Evolutionary conservation across 1,284 basidiomycete species (phyloP).

Genomic region (Tausonia pullulans): DNA sequence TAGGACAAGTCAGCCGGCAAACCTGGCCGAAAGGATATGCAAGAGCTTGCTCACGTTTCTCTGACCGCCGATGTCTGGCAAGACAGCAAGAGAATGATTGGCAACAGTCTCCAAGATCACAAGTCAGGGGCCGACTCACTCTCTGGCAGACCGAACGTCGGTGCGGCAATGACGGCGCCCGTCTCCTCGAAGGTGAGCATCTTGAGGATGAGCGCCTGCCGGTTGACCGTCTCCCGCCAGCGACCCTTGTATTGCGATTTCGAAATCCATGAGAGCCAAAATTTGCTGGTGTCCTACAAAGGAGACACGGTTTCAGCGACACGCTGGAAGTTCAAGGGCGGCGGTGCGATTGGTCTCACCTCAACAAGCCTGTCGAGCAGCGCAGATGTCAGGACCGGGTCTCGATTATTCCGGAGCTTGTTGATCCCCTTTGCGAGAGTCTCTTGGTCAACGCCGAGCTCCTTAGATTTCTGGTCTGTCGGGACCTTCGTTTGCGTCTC

Average conservation of each 20-base stretch:
- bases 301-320: too few relatives aligned
- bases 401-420: conserved; percentile 34
- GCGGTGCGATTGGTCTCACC: neutral
- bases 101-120: too few relatives aligned
- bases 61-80: conserved; percentile 55
- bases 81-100: too few relatives aligned
- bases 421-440: conserved; percentile 43
- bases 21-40: conserved; percentile 60
- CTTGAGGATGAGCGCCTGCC: conserved; percentile 72
- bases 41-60: conserved; percentile 20
- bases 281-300: conserved; percentile 49
- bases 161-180: conserved; percentile 53
- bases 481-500: neutral
- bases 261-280: conserved; percentile 76
- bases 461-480: conserved; percentile 30
- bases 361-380: conserved; percentile 18
- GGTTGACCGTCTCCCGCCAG: conserved; percentile 80
- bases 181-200: conserved; percentile 51
- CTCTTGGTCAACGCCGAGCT: conserved; percentile 43
- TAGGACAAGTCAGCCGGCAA: conserved; percentile 27
- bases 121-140: too few relatives aligned
- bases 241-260: conserved; percentile 33
- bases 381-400: neutral
- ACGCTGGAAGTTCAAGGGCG: too few relatives aligned
- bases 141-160: conserved; percentile 85